These are phyloP conservation scores for Euphorbia schlechtendalii DNA, from an alignment of 441 rosid species.

Conservation along the genomic window DNA sequence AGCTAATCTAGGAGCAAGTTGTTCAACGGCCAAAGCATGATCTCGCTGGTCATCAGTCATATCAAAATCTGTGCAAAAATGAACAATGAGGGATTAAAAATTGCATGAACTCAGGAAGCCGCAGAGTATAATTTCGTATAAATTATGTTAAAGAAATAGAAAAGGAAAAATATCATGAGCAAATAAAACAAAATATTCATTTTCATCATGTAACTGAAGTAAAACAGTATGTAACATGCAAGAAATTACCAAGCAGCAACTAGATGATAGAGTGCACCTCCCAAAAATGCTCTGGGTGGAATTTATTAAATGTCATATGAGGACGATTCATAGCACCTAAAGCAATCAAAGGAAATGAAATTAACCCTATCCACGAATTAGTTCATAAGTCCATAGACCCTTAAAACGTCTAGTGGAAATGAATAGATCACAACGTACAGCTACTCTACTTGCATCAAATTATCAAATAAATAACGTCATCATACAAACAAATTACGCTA, in stretches of 20 bases:
- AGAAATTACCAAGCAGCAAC: neutral
- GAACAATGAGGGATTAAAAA: neutral
- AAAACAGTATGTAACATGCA: neutral
- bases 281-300: neutral
- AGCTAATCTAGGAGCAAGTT: conserved; percentile 62
- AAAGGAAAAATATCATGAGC: neutral
- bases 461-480: neutral
- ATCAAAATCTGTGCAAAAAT: conserved; percentile 50
- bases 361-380: neutral
- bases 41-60: conserved; percentile 75
- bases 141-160: neutral
- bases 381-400: neutral
- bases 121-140: neutral
- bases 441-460: neutral
- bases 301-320: neutral
- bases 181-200: neutral
- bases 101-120: neutral
- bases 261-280: neutral
- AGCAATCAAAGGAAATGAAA: neutral
- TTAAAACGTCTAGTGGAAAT: neutral
- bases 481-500: neutral
- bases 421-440: no score
- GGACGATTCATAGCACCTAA: neutral
- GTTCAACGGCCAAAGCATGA: conserved; percentile 74
- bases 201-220: neutral